phyloP scores from a whole-genome alignment of 805 yeast species.

The Myxozyma mucilagina region DNA sequence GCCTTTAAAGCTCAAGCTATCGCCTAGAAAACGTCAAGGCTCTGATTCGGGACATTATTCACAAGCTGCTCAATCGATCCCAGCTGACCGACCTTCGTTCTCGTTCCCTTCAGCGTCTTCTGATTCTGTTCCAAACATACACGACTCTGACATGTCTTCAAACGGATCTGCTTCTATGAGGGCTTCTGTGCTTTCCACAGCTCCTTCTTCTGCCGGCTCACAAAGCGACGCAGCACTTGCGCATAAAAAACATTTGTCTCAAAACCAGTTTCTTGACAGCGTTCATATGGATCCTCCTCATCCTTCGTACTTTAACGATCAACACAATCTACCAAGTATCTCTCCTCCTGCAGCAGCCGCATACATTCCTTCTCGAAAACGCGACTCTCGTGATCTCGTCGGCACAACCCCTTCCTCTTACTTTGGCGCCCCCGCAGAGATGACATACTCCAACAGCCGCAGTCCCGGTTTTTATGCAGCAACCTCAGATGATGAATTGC shows the following conservation, averaged over 20 bases:
- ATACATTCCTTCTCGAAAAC: neutral
- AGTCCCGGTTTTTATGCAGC: slow-evolving; percentile 6
- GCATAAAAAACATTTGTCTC: neutral
- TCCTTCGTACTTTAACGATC: neutral
- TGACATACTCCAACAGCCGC: neutral
- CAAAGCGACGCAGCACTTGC: neutral
- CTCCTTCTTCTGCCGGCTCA: neutral
- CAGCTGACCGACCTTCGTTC: neutral
- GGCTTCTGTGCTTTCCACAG: neutral
- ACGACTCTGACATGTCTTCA: neutral
- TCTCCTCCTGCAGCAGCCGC: slow-evolving; percentile 20
- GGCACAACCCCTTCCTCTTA: neutral
- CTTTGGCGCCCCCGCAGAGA: neutral
- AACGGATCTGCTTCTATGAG: neutral
- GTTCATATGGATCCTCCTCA: slow-evolving; percentile 1
- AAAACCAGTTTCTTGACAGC: slow-evolving; percentile 1
- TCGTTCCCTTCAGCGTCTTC: neutral
- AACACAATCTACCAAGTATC: neutral
- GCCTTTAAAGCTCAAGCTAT: slow-evolving; percentile 6
- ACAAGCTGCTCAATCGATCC: neutral
- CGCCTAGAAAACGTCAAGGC: neutral
- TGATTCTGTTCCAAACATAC: neutral
- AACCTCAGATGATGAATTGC: slow-evolving; percentile 18
- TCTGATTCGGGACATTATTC: neutral
- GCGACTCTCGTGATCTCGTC: slow-evolving; percentile 14